These are phyloP conservation scores for Phytophthora chlamydospora DNA, from an alignment of 352 stramenopile species.

Conservation along the genomic window DNA sequence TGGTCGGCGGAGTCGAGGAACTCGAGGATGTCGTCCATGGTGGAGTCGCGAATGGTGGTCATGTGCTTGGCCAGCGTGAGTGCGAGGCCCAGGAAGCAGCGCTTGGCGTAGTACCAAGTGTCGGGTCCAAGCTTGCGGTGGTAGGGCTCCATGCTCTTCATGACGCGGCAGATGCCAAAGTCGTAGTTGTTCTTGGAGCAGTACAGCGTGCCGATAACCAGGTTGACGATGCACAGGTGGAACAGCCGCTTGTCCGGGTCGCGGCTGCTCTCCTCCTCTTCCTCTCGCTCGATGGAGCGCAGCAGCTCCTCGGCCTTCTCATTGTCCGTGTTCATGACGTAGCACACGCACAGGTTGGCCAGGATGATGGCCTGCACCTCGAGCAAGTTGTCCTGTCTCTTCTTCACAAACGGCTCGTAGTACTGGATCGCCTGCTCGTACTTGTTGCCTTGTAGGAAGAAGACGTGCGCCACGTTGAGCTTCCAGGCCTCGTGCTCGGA, in stretches of 20 bases:
- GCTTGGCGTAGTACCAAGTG: constrained; percentile 97
- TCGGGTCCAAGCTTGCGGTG: constrained; percentile 95
- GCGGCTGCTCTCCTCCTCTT: constrained; percentile 88
- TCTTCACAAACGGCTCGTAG: constrained; percentile 96
- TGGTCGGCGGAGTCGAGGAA: constrained; percentile 93
- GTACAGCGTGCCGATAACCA: constrained; percentile 98
- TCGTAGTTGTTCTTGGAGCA: constrained; percentile 98
- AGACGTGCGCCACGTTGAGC: constrained; percentile 96
- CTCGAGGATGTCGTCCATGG: constrained; percentile 94
- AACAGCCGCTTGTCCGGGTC: constrained; percentile 92
- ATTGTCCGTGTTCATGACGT: constrained; percentile 98
- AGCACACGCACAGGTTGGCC: constrained; percentile 97
- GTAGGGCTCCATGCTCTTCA: constrained; percentile 96
- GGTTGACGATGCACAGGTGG: constrained; percentile 98
- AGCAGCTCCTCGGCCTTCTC: constrained; percentile 96
- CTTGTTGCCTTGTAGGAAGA: constrained; percentile 94
- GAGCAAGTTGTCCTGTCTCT: constrained; percentile 90
- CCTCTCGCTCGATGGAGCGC: constrained; percentile 94
- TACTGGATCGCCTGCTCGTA: constrained; percentile 92
- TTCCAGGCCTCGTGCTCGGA: constrained; percentile 95
- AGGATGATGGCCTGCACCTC: constrained; percentile 96
- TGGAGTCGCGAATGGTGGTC: constrained; percentile 94
- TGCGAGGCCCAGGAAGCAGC: constrained; percentile 94
- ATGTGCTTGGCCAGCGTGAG: constrained; percentile 96
- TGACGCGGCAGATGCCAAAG: constrained; percentile 96